Conservation (phyloP, 805 yeast species). For the Millerozyma acaciae region DNA sequence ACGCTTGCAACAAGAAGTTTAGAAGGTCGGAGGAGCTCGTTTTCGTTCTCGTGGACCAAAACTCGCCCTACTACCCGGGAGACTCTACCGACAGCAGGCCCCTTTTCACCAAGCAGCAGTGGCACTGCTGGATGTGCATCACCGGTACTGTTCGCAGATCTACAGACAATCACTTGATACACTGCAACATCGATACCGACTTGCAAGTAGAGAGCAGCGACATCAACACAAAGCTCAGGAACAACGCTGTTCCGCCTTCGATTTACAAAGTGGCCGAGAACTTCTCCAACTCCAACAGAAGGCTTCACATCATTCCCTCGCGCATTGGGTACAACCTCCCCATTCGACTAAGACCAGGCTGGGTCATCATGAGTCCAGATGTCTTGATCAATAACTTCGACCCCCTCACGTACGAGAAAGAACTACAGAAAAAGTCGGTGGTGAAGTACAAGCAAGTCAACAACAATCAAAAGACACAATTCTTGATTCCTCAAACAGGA, state of each 20-base stretch:
- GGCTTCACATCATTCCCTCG: slow-evolving; percentile 82
- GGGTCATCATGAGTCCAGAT: slow-evolving; percentile 87
- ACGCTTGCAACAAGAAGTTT: slow-evolving; percentile 55
- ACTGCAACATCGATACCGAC: slow-evolving; percentile 91
- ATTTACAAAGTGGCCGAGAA: slow-evolving; percentile 84
- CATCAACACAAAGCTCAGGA: slow-evolving; percentile 2
- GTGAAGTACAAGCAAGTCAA: slow-evolving; percentile 18
- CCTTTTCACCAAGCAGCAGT: slow-evolving; percentile 68
- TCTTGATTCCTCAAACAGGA: slow-evolving; percentile 56
- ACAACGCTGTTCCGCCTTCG: slow-evolving; percentile 53
- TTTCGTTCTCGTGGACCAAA: slow-evolving; percentile 65
- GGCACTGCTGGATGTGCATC: slow-evolving; percentile 98
- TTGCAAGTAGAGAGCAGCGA: slow-evolving; percentile 56
- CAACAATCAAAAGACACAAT: slow-evolving; percentile 44
- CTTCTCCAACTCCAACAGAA: slow-evolving; percentile 74
- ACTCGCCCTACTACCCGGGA: slow-evolving; percentile 64
- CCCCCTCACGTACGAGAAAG: slow-evolving; percentile 27
- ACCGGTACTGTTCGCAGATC: slow-evolving; percentile 91
- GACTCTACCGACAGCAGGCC: slow-evolving; percentile 29
- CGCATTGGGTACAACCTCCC: slow-evolving; percentile 62
- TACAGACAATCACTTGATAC: slow-evolving; percentile 77
- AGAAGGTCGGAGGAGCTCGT: slow-evolving; percentile 88
- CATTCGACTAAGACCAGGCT: slow-evolving; percentile 71
- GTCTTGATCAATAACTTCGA: slow-evolving; percentile 66
- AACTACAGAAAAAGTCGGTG: slow-evolving; percentile 28